Evolutionary conservation across 1,284 basidiomycete genomes (phyloP).

Genomic region (Lentinula novae-zelandiae): DNA sequence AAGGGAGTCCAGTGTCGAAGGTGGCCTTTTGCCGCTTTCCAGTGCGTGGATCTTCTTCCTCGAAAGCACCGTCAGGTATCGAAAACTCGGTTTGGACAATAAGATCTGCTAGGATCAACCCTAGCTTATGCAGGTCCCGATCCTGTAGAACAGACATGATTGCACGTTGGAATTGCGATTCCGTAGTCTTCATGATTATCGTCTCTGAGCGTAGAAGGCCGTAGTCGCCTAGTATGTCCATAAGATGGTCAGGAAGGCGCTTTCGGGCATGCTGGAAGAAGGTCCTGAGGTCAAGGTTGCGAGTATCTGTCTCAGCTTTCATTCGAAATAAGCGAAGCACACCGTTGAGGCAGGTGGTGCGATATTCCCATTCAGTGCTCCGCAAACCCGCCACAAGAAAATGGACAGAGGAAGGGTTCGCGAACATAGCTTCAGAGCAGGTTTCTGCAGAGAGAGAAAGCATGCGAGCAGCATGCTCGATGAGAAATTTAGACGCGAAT

Average conservation of each 20-base stretch:
- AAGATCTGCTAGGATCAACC: too few relatives aligned
- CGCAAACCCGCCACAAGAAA: conserved; percentile 49
- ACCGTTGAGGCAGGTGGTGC: conserved; percentile 45
- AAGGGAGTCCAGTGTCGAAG: too few relatives aligned
- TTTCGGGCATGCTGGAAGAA: conserved; percentile 35
- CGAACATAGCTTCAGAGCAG: conserved; percentile 39
- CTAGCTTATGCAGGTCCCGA: too few relatives aligned
- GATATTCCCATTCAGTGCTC: conserved; percentile 46
- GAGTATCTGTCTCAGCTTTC: conserved; percentile 42
- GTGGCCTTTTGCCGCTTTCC: too few relatives aligned
- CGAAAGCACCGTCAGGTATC: too few relatives aligned
- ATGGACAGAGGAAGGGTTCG: conserved; percentile 36
- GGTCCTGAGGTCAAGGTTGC: conserved; percentile 38
- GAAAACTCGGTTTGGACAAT: too few relatives aligned
- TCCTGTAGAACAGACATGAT: too few relatives aligned
- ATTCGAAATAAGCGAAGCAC: conserved; percentile 44
- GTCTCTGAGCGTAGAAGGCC: conserved; percentile 27
- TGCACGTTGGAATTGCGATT: too few relatives aligned
- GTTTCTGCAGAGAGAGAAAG: conserved; percentile 40
- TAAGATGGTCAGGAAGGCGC: conserved; percentile 44
- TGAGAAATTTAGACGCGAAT: conserved; percentile 35
- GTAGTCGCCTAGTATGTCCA: conserved; percentile 43
- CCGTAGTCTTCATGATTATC: too few relatives aligned
- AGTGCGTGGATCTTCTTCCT: too few relatives aligned
- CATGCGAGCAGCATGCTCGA: conserved; percentile 49